Conservation (phyloP, 208 protist genomes). For the Sergeia podlipaevii region DNA sequence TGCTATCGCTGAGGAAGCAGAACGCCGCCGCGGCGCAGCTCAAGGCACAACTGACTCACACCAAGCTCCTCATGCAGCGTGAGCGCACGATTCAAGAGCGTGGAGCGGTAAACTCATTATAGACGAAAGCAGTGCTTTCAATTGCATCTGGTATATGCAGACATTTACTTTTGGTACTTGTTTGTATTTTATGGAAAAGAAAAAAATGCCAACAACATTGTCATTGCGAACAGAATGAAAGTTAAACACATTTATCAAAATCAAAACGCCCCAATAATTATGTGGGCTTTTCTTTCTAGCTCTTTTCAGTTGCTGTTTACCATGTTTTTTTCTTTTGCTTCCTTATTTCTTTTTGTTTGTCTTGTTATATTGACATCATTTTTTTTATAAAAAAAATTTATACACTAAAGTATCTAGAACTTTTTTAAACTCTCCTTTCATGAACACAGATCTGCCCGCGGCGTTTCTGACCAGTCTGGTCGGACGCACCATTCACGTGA, state of each 20-base stretch:
- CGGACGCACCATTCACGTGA: conserved; percentile 94
- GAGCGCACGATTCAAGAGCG: not conserved
- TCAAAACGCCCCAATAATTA: too few species aligned
- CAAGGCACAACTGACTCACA: conserved; percentile 30
- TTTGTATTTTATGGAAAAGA: too few species aligned
- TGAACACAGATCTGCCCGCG: conserved; percentile 72
- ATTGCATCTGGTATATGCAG: too few species aligned
- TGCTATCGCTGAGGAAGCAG: conserved; percentile 27
- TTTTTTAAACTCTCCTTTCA: conserved; percentile 11
- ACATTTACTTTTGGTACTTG: too few species aligned
- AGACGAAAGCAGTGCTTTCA: too few species aligned
- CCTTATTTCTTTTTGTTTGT: conserved; percentile 2
- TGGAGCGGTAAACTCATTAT: too few species aligned
- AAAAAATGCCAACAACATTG: too few species aligned
- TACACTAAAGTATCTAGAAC: too few species aligned
- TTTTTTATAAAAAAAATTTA: not conserved
- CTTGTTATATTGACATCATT: not conserved
- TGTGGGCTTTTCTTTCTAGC: too few species aligned
- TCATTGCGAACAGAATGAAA: too few species aligned
- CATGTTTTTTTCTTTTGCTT: not conserved
- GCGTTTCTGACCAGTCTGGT: conserved; percentile 94
- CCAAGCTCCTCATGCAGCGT: conserved; percentile 10
- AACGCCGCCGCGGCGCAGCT: conserved; percentile 31
- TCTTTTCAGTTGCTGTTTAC: not conserved
- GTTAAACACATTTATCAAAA: too few species aligned